Conservation (phyloP, 2,329 filamentous ascomycete species). For the Cucurbitaria berberidis region DNA sequence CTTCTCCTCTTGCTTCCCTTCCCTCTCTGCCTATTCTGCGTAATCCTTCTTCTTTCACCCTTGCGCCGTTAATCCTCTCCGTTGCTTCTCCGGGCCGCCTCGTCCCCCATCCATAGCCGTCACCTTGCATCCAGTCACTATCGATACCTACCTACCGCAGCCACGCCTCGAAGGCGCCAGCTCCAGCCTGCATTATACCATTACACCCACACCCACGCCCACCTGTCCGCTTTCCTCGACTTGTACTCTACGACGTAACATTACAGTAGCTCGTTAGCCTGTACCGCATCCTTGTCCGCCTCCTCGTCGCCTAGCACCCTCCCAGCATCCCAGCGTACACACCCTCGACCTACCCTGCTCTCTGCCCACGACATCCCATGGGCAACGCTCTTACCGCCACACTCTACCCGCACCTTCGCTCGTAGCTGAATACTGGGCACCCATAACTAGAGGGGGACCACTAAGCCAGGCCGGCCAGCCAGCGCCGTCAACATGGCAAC, state of each 20-base stretch:
- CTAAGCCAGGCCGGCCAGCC: slow-evolving; percentile 34
- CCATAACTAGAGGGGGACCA: slow-evolving; percentile 12
- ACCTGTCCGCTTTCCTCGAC: not conserved
- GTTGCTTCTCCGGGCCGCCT: not conserved
- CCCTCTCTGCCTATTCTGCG: not conserved
- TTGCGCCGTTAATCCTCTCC: not conserved
- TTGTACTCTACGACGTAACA: not conserved
- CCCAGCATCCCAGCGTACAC: not conserved
- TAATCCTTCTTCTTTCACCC: not conserved
- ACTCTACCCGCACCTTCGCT: slow-evolving; percentile 47
- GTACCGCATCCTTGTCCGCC: not conserved
- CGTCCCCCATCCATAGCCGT: slow-evolving; percentile 1
- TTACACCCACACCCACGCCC: not conserved
- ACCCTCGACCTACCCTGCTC: not conserved
- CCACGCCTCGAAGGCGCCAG: slow-evolving; percentile 12
- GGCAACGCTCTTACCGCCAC: slow-evolving; percentile 46
- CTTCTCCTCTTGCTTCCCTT: not conserved
- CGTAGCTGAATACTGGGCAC: slow-evolving; percentile 37
- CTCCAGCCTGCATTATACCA: slow-evolving; percentile 5
- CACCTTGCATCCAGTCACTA: slow-evolving; percentile 10
- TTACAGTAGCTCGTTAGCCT: not conserved
- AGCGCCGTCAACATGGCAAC: slow-evolving; percentile 46
- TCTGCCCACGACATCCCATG: slow-evolving; percentile 39
- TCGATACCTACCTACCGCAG: slow-evolving; percentile 10
- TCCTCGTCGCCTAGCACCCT: not conserved